Percentiles rank a stretch among this genome's conserved stretches.
These are phyloP conservation scores for Astrothelium subdiscretum DNA, from an alignment of 495 filamentous ascomycete genomes.

Conservation along the genomic window DNA sequence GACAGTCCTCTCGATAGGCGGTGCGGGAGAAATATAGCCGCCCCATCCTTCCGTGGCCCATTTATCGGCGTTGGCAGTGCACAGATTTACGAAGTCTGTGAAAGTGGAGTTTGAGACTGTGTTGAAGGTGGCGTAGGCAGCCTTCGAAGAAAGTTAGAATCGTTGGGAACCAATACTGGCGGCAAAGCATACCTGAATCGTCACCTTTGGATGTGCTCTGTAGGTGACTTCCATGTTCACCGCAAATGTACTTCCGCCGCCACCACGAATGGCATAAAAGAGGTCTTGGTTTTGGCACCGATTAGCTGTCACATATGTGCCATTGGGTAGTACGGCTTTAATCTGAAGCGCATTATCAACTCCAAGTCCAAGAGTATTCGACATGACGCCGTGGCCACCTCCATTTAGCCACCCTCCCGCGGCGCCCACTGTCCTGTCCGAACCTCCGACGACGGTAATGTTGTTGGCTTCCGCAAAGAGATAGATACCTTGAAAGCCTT, in stretches of 20 bases:
- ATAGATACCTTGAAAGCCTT: slow-evolving; percentile 8
- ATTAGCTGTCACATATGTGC: slow-evolving; percentile 13
- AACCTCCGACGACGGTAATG: neutral
- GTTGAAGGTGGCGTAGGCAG: neutral
- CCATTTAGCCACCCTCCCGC: slow-evolving; percentile 12
- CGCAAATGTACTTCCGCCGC: slow-evolving; percentile 10
- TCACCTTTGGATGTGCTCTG: neutral
- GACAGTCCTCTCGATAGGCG: neutral
- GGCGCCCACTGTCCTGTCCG: slow-evolving; percentile 5
- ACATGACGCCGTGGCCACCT: slow-evolving; percentile 12
- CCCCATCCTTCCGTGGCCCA: slow-evolving; percentile 11
- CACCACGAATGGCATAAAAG: slow-evolving; percentile 15
- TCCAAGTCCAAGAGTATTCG: slow-evolving; percentile 8
- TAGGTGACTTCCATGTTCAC: slow-evolving; percentile 3
- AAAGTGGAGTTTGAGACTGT: neutral
- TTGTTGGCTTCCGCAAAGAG: neutral
- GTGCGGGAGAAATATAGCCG: slow-evolving; percentile 5
- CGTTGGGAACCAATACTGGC: neutral
- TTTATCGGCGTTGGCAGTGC: slow-evolving; percentile 3
- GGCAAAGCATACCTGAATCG: neutral
- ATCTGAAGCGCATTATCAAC: slow-evolving; percentile 12
- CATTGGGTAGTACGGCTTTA: slow-evolving; percentile 13
- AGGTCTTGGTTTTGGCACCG: slow-evolving; percentile 12
- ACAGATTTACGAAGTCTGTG: slow-evolving; percentile 4
- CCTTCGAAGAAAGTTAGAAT: neutral